Evolutionary conservation across 1,139 yeast species (phyloP), one percentile per base, ranked within the genome.

Genomic region (Hyphopichia wangnamkhiaoensis): DNA sequence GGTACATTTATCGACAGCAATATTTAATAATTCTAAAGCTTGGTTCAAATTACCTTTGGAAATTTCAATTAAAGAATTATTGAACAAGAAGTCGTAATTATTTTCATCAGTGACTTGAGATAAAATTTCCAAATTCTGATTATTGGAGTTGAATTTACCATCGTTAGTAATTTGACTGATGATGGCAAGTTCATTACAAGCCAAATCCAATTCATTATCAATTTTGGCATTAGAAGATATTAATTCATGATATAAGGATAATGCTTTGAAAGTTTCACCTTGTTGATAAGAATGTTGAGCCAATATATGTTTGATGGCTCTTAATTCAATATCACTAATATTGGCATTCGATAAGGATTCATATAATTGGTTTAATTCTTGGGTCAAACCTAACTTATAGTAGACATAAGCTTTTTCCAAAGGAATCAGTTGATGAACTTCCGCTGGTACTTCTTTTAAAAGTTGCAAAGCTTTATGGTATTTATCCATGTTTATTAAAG

Each of bases 241-340:
- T 40, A 88, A 64, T 4, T 65, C 63, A 37, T 73, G 63, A 56
- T 88, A 89, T 3, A 86, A 50, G 5, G 62, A 57, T 45, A 76
- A 68, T 0, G 96, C 82, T 34, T 74, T 71, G 1, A 54, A 57
- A 49, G 78, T 73, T 16, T 76, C 58, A 7, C 96, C 97, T 27
- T 61, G 59, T 54, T 82, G 82, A 66, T 86, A 89, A 54, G 75
- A 76, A 45, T 82, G 80, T 63, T 91, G 98, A 0, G 97, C 96
- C 45, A 82, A 62, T n/a, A 89, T 74, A 58, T 90, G 96, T 39
- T 74, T 64, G 44, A 87, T 63, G 0, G 89, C 91, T 48, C 82
- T 64, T 25, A 49, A 48, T 40, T 58, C 43, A 25, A 52, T 44
- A 12, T 53, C 63, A 8, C 55, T 49, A 16, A 62, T 42, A 21